phyloP scores from a whole-genome alignment of 1,284 basidiomycete species.

The Malassezia nana region DNA sequence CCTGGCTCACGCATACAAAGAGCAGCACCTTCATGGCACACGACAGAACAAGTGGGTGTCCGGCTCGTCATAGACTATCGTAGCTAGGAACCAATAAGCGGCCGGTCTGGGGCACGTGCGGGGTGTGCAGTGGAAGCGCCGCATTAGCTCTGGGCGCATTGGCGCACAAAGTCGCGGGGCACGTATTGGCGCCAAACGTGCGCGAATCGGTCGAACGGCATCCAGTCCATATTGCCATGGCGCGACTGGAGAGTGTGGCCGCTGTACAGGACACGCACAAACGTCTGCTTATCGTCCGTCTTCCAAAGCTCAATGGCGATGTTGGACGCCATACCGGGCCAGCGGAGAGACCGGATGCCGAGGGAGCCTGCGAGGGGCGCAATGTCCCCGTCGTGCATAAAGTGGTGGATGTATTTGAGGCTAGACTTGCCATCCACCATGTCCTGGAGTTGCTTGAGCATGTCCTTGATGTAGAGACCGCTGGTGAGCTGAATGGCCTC shows the following conservation, averaged over 20 bases:
- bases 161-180: slow-evolving; percentile 2
- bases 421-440: not conserved
- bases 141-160: not conserved
- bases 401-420: slow-evolving; percentile 8
- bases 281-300: not conserved
- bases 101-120: not conserved
- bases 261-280: slow-evolving; percentile 10
- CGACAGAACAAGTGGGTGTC: too few relatives aligned
- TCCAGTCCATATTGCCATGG: slow-evolving; percentile 11
- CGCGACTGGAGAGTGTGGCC: slow-evolving; percentile 7
- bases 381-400: slow-evolving; percentile 16
- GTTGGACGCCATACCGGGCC: slow-evolving; percentile 16
- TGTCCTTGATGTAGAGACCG: slow-evolving; percentile 10
- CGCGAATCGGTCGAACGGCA: slow-evolving; percentile 2
- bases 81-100: not conserved
- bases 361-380: slow-evolving; percentile 12
- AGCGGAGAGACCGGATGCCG: slow-evolving; percentile 11
- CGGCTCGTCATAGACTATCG: too few relatives aligned
- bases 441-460: slow-evolving; percentile 2
- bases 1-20: not conserved
- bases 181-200: slow-evolving; percentile 2
- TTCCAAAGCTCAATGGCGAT: slow-evolving; percentile 13
- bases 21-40: slow-evolving; percentile 1
- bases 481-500: slow-evolving; percentile 13
- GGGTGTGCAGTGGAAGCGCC: too few relatives aligned